These are phyloP conservation scores for Penicillium expansum DNA, from an alignment of 2,329 filamentous ascomycete species.

Conservation along the genomic window DNA sequence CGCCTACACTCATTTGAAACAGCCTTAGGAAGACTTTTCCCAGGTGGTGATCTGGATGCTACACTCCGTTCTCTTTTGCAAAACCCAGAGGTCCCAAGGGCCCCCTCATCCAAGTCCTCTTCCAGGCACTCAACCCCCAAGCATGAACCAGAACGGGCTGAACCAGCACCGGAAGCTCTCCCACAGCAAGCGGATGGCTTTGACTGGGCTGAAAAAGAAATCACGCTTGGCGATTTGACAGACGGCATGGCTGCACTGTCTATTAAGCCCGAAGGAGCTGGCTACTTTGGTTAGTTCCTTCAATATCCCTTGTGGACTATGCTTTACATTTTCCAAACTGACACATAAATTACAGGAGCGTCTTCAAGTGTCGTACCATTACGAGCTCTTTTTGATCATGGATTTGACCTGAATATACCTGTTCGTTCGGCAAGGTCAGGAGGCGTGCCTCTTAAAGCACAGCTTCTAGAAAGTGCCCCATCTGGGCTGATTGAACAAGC, in stretches of 20 bases:
- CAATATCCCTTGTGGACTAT: neutral
- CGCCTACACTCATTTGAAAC: constrained; percentile 41
- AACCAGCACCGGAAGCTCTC: constrained; percentile 45
- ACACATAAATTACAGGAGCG: constrained; percentile 24
- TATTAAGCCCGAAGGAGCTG: constrained; percentile 40
- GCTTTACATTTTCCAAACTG: neutral
- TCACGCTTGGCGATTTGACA: constrained; percentile 39
- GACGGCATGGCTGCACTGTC: constrained; percentile 44
- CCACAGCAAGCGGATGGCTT: constrained; percentile 41
- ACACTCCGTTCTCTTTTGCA: constrained; percentile 39
- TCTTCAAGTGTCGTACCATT: constrained; percentile 42
- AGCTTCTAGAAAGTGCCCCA: constrained; percentile 38
- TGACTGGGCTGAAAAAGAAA: constrained; percentile 41
- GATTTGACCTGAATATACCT: constrained; percentile 40
- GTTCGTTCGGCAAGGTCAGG: constrained; percentile 29
- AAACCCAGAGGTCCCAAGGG: constrained; percentile 34
- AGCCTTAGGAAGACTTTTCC: constrained; percentile 38
- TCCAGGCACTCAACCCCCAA: constrained; percentile 40
- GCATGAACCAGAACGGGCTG: constrained; percentile 33
- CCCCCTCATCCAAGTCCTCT: constrained; percentile 38
- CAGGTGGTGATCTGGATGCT: constrained; percentile 40
- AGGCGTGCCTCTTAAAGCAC: constrained; percentile 38
- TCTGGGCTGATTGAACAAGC: constrained; percentile 41
- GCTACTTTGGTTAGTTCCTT: constrained; percentile 36
- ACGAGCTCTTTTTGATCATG: constrained; percentile 39